These are phyloP conservation scores for Gymnopilus dilepis DNA, from an alignment of 768 basidiomycete species.

Conservation along the genomic window DNA sequence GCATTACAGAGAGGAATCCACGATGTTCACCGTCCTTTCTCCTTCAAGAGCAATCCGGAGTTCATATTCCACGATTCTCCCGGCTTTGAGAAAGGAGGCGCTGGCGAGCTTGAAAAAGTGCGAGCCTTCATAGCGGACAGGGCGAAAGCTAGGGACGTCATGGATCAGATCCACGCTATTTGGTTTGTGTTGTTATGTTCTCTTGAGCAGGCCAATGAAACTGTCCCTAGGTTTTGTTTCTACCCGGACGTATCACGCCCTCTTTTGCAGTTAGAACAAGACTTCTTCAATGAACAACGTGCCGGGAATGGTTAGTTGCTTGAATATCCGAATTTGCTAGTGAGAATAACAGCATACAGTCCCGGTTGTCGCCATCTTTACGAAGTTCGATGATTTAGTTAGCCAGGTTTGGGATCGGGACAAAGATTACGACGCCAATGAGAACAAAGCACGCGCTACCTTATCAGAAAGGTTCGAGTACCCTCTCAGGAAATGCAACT, in stretches of 20 bases:
- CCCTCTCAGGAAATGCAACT: not conserved
- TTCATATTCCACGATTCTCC: constrained; percentile 35
- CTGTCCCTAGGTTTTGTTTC: not conserved
- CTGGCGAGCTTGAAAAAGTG: not conserved
- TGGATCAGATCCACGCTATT: not conserved
- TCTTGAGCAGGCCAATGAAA: not conserved
- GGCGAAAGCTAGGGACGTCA: not conserved
- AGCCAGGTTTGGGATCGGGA: not conserved
- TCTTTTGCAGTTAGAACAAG: not conserved
- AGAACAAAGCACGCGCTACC: not conserved
- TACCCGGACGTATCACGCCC: not conserved
- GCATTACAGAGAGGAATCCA: constrained; percentile 28
- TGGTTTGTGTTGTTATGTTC: not conserved
- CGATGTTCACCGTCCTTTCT: constrained; percentile 25
- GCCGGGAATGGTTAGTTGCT: not conserved
- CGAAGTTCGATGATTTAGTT: constrained; percentile 1
- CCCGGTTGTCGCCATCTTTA: constrained; percentile 5
- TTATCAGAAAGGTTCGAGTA: not conserved
- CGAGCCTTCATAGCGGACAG: not conserved
- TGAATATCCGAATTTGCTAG: not conserved
- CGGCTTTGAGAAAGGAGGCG: constrained; percentile 28
- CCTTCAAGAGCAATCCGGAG: constrained; percentile 27
- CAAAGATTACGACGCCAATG: not conserved
- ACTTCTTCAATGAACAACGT: not conserved
- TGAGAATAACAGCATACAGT: not conserved